Evolutionary conservation across 164 flowering plant genomes (phyloP).

Genomic region (Macadamia tetraphylla): DNA sequence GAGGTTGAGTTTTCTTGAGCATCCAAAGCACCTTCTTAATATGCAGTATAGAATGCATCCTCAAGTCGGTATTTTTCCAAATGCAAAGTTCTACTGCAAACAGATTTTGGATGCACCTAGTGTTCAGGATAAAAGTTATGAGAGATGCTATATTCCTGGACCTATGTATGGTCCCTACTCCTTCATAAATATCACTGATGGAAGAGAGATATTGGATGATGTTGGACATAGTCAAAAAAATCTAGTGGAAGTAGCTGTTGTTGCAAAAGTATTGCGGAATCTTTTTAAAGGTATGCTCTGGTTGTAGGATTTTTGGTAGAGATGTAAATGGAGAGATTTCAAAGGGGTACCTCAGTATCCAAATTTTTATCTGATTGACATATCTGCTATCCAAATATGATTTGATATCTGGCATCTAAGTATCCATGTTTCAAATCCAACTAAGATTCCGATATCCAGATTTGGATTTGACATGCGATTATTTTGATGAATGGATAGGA

Average conservation of each 20-base stretch:
- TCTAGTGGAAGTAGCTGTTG: conserved; percentile 39
- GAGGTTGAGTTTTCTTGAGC: conserved; percentile 34
- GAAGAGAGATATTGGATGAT: conserved; percentile 24
- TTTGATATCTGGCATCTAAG: too few species aligned
- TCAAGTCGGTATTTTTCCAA: conserved; percentile 49
- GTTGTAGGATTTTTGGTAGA: not conserved
- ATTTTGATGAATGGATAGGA: too few species aligned
- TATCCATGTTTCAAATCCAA: too few species aligned
- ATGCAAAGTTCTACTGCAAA: conserved; percentile 29
- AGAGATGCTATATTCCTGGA: conserved; percentile 26
- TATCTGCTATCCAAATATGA: too few species aligned
- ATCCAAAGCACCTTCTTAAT: conserved; percentile 35
- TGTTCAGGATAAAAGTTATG: conserved; percentile 18
- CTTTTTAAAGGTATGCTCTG: conserved; percentile 31
- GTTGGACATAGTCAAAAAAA: conserved; percentile 28
- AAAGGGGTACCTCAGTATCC: too few species aligned
- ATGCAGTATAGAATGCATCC: conserved; percentile 60
- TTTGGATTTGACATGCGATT: too few species aligned
- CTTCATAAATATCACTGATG: conserved; percentile 29
- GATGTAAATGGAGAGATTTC: not conserved
- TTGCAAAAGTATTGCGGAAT: conserved; percentile 20
- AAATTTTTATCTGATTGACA: too few species aligned
- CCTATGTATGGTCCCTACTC: conserved; percentile 48
- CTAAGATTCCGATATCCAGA: too few species aligned
- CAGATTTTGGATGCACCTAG: conserved; percentile 31